These are phyloP conservation scores for Cladobotryum mycophilum DNA, from an alignment of 2,329 filamentous ascomycete species.

Conservation along the genomic window DNA sequence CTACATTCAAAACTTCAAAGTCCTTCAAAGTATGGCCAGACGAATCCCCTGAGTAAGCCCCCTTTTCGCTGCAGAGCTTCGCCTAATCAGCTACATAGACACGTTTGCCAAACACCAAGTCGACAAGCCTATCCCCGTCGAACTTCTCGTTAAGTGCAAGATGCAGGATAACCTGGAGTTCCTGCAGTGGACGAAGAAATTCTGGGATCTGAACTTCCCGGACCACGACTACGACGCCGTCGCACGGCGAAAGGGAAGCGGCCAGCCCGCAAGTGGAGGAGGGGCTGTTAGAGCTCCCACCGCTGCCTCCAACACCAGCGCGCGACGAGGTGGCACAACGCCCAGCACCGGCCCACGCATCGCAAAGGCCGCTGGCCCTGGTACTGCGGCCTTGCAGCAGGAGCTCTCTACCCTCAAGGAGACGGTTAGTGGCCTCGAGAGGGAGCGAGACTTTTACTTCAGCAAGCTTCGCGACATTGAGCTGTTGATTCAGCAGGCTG, in stretches of 20 bases:
- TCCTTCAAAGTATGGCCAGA: slow-evolving; percentile 75
- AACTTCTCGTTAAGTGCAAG: slow-evolving; percentile 91
- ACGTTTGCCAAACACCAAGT: slow-evolving; percentile 79
- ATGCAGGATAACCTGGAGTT: slow-evolving; percentile 99
- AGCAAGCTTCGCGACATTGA: slow-evolving; percentile 98
- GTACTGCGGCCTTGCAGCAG: slow-evolving; percentile 65
- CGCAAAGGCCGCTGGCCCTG: slow-evolving; percentile 47
- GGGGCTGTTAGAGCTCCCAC: slow-evolving; percentile 45
- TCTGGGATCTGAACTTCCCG: slow-evolving; percentile 97
- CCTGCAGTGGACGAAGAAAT: slow-evolving; percentile 91
- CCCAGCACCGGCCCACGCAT: slow-evolving; percentile 47
- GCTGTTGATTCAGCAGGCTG: slow-evolving; percentile 83
- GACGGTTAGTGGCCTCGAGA: slow-evolving; percentile 88
- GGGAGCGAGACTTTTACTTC: slow-evolving; percentile 98
- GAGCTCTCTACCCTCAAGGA: slow-evolving; percentile 91
- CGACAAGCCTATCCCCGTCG: slow-evolving; percentile 84
- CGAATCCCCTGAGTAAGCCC: background rate
- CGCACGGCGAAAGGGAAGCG: slow-evolving; percentile 71
- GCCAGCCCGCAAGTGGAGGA: slow-evolving; percentile 48
- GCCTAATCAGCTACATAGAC: slow-evolving; percentile 43
- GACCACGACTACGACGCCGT: slow-evolving; percentile 96
- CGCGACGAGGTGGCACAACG: slow-evolving; percentile 53
- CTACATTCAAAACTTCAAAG: slow-evolving; percentile 97
- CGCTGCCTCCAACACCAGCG: slow-evolving; percentile 42
- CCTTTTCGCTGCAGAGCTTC: background rate